Evolutionary conservation across 768 basidiomycete genomes (phyloP), one percentile per base, ranked within the genome.

Genomic region (Suillus luteus): DNA sequence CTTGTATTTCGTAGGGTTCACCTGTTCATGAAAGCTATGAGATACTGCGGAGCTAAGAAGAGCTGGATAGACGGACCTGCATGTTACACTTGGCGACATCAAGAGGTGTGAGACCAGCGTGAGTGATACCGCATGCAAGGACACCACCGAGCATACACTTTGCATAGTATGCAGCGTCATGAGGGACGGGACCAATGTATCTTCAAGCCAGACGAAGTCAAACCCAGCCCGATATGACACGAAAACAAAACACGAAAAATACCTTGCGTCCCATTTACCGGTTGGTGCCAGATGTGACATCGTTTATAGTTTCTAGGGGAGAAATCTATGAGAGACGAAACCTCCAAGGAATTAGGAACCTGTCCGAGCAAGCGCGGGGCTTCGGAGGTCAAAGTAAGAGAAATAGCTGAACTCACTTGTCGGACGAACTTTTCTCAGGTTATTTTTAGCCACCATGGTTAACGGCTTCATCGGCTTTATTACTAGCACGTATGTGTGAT

Each of bases 61-160:
- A 11, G 19, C 14, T 8, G 1, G 8, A 19, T 11, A 35, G 35
- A 74, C 83, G 43, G 46, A 86, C 91, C 89, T 93, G 92, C 90
- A 93, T 93, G 83, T 93, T 93, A 77, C 92, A 93, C 80, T 93
- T 93, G 68, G 90, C 90, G 63, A 93, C 92, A 79, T 93, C 92
- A 65, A 93, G 85, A 41, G 92, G 92, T 14, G 92, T 93, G 76
- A 93, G 88, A 70, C 88, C 91, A 15, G 91, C 92, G 74, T 95
- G 93, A 66, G 93, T 95, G 74, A 91, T 27, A 79, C 93, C 93
- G 70, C 93, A 95, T 22, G 93, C 93, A 67, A 95, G 83, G 60
- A 82, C 82, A 85, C 93, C 93, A 72, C 92, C 93, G 69, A 95
- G 85, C 86, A 93, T 88, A 76, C 89, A 91, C 78, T 94, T 93